A percentile compares a stretch with the other conserved stretches of the same genome.
phyloP scores from a whole-genome alignment of 2,329 filamentous ascomycete genomes.

The Coniochaeta ligniaria region DNA sequence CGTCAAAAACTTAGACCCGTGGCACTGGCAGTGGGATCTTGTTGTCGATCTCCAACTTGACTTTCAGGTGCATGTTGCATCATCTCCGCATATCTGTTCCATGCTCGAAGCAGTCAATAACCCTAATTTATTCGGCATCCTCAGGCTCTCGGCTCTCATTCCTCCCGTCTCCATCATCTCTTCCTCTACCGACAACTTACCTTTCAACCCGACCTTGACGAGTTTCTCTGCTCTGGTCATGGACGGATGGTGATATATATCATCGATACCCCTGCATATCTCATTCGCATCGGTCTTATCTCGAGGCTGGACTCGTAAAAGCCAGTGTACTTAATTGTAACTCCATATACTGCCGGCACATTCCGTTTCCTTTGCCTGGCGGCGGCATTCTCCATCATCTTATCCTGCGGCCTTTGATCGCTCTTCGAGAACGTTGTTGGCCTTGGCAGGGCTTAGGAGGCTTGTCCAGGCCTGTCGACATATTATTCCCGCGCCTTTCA shows the following conservation, averaged over 20 bases:
- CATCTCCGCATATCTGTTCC: neutral
- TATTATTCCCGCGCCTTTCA: neutral
- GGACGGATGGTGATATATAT: neutral
- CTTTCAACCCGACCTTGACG: too few relatives aligned
- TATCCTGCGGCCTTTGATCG: neutral
- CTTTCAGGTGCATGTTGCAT: neutral
- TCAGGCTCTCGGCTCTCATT: neutral
- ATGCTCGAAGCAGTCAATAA: neutral
- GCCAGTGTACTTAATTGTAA: neutral
- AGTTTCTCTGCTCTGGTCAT: neutral
- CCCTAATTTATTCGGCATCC: neutral
- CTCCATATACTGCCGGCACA: neutral
- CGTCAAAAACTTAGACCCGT: neutral
- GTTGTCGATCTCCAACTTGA: neutral
- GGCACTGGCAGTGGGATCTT: neutral
- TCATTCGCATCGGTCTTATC: neutral
- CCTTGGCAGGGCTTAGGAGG: neutral
- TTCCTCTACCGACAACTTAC: neutral
- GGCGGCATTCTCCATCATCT: neutral
- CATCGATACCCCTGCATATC: neutral
- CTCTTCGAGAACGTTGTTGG: neutral
- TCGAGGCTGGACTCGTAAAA: neutral
- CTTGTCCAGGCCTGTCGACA: neutral
- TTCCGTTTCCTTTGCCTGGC: neutral
- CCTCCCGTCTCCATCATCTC: neutral